These are phyloP conservation scores for Phytophthora gonapodyides DNA, from an alignment of 352 stramenopile genomes.

Conservation along the genomic window DNA sequence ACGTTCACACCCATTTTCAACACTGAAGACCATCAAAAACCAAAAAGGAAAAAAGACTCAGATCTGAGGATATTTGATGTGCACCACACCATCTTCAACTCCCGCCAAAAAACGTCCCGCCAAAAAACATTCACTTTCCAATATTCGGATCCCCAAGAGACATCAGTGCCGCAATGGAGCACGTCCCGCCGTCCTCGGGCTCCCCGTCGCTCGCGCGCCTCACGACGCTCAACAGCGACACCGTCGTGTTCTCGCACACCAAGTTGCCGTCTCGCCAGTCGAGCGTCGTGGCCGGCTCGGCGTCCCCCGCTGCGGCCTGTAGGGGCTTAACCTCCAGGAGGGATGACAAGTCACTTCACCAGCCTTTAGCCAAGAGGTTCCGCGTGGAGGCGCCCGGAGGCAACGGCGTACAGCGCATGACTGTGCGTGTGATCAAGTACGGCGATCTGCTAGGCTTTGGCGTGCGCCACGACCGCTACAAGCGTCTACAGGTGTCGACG, in stretches of 20 bases:
- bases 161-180: constrained; percentile 8
- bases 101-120: too few species aligned
- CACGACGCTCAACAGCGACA: constrained; percentile 50
- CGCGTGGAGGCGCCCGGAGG: constrained; percentile 10
- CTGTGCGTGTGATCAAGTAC: constrained; percentile 51
- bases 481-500: constrained; percentile 63
- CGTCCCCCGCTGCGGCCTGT: constrained; percentile 11
- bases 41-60: too few species aligned
- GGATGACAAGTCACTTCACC: constrained; percentile 2
- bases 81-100: neutral
- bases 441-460: constrained; percentile 69
- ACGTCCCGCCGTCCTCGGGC: constrained; percentile 7
- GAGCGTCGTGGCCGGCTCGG: constrained; percentile 22
- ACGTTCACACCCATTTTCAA: constrained; percentile 44
- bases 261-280: constrained; percentile 53
- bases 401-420: constrained; percentile 34
- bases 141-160: constrained; percentile 10
- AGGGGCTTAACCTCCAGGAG: neutral
- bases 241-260: constrained; percentile 64
- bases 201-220: neutral
- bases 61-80: neutral
- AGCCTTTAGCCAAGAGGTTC: constrained; percentile 25
- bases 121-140: neutral
- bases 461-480: constrained; percentile 62
- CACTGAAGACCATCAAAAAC: too few species aligned